Percentiles rank a stretch among this genome's conserved stretches.
Evolutionary conservation across 108 stramenopile species (phyloP).

Genomic region (Bacterosira constricta): DNA sequence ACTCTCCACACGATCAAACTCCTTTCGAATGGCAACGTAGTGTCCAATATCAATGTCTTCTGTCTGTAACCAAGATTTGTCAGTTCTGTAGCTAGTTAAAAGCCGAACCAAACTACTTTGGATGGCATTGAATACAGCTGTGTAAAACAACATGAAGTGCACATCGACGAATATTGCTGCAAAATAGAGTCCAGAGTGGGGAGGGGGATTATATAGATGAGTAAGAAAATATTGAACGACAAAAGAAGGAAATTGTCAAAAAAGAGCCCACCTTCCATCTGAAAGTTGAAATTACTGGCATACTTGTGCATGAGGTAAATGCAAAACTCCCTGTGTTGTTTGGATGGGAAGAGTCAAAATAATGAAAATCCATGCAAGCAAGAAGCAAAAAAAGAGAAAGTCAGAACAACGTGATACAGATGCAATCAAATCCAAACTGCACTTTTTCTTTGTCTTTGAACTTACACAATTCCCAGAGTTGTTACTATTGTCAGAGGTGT

Average conservation of each 20-base stretch:
- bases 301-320: conserved; percentile 72
- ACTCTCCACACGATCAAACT: conserved; percentile 71
- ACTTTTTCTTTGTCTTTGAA: no score
- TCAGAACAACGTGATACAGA: not conserved
- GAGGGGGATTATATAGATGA: not conserved
- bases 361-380: no score
- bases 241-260: not conserved
- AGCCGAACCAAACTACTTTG: conserved; percentile 66
- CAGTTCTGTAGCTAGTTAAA: conserved; percentile 51
- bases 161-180: conserved; percentile 81
- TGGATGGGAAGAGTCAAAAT: no score
- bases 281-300: conserved; percentile 50
- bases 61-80: conserved; percentile 74
- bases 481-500: conserved; percentile 23
- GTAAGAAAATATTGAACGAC: not conserved
- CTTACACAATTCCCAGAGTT: conserved; percentile 50
- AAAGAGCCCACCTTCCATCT: conserved; percentile 42
- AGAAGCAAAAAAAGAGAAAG: no score
- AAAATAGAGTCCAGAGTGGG: not conserved
- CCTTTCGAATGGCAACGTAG: conserved; percentile 89
- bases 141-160: conserved; percentile 88
- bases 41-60: conserved; percentile 87
- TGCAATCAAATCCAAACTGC: not conserved
- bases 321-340: conserved; percentile 67
- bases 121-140: conserved; percentile 86